These are phyloP conservation scores for Citeromyces matritensis DNA, from an alignment of 805 yeast genomes.

Conservation along the genomic window DNA sequence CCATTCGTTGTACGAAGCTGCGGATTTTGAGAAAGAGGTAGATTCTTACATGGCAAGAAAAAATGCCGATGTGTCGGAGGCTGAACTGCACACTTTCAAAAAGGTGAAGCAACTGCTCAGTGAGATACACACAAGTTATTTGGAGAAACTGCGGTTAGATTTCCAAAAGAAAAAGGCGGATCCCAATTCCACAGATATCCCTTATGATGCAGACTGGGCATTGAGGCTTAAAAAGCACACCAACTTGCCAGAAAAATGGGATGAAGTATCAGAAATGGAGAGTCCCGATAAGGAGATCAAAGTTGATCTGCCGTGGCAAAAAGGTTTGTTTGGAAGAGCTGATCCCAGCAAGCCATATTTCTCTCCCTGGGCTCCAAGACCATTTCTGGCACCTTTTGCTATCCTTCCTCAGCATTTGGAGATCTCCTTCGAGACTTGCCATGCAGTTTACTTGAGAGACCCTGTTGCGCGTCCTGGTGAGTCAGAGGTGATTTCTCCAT, in stretches of 20 bases:
- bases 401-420: constrained; percentile 87
- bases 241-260: constrained; percentile 17
- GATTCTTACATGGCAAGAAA: background rate
- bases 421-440: constrained; percentile 81
- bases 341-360: constrained; percentile 72
- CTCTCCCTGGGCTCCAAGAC: constrained; percentile 96
- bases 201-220: constrained; percentile 28
- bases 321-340: constrained; percentile 62
- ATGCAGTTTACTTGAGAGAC: constrained; percentile 91
- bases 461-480: constrained; percentile 97
- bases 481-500: constrained; percentile 90
- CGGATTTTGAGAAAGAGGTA: constrained; percentile 3
- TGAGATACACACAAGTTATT: constrained; percentile 15
- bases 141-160: constrained; percentile 15
- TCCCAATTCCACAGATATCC: background rate
- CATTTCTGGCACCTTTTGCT: constrained; percentile 85
- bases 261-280: constrained; percentile 16
- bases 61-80: constrained; percentile 1
- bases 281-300: constrained; percentile 17
- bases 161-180: constrained; percentile 2
- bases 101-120: constrained; percentile 16
- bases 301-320: constrained; percentile 74
- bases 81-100: constrained; percentile 10
- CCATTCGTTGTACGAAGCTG: constrained; percentile 8
- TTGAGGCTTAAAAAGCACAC: constrained; percentile 24